phyloP scores from a whole-genome alignment of 306 rosid species.

The Prosopis cineraria region DNA sequence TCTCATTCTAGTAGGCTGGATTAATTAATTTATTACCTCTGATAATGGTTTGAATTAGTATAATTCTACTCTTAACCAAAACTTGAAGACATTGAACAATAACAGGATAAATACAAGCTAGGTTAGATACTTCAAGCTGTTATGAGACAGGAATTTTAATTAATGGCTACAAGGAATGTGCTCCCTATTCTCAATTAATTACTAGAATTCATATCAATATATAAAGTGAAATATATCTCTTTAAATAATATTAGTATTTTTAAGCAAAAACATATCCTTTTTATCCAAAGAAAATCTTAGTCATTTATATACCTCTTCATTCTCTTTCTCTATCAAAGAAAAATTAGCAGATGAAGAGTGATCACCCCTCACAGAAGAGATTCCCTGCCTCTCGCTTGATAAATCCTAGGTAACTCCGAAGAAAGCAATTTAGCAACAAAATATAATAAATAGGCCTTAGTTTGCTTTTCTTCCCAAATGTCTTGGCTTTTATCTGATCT shows the following conservation, averaged over 20 bases:
- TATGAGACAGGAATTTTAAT: neutral
- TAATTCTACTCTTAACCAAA: neutral
- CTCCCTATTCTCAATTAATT: conserved; percentile 11
- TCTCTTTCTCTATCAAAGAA: conserved; percentile 62
- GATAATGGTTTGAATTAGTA: neutral
- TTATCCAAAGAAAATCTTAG: conserved; percentile 29
- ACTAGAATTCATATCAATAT: neutral
- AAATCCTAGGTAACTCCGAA: conserved; percentile 67
- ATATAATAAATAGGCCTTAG: conserved; percentile 26
- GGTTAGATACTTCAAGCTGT: neutral
- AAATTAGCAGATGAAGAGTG: conserved; percentile 50
- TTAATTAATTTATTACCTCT: neutral
- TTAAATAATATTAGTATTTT: neutral
- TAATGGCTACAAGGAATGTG: neutral
- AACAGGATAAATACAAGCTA: neutral
- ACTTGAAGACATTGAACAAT: neutral
- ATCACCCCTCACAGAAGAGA: conserved; percentile 51
- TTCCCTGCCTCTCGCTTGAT: conserved; percentile 52
- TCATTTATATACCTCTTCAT: conserved; percentile 64
- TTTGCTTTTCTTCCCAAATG: conserved; percentile 29
- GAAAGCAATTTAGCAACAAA: conserved; percentile 50
- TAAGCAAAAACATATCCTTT: conserved; percentile 14
- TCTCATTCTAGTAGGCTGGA: neutral
- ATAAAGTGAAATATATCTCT: neutral
- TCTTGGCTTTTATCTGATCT: neutral